Evolutionary conservation across 345 rosid species (phyloP), one percentile per base, ranked within the genome.

Genomic region (Lagerstroemia speciosa): DNA sequence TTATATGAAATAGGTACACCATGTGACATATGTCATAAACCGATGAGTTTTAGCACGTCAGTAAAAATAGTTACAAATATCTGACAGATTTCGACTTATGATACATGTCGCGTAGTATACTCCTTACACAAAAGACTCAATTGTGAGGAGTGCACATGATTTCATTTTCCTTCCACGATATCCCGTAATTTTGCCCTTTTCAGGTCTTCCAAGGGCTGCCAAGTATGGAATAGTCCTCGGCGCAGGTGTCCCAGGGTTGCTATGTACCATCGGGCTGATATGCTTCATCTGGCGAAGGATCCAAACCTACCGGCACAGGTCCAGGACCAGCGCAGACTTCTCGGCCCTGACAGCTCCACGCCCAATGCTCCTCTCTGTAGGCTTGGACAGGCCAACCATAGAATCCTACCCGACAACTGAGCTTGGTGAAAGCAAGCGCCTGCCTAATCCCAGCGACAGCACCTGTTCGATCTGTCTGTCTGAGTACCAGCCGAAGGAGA

Each of bases 191-290:
- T 24, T 19, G 7, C 5, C 24, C 60, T 29, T 31, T 41, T 24
- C 64, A 74, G 81, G 73, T 30, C 31, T 71, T 31, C 15, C 77
- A 31, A 71, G 73, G 34, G 65, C 24, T 8, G 74, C 81, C 67
- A 71, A 65, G 10, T 71, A 50, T 16, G 77, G 71, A 29, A 48
- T 78, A 33, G n/a, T 50, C 62, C 12, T 71, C 2, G 78, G 75
- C 6, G 68, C 38, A 29, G 78, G 78, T 31, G 20, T 71, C 2
- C 75, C 78, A 1, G 75, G 65, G 33, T 9, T 75, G 1, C 17
- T 74, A 27, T 38, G 70, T 45, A 15, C 68, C 0, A 30, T 74
- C n/a, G 78, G 75, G 40, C 62, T 78, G 6, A 62, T 36, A 5
- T 78, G 75, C 34, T 68, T 31, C 50, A 27, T 68, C 33, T 57